These are phyloP conservation scores for Fraxinus floribunda DNA, from an alignment of 305 asterid genomes.

Conservation along the genomic window DNA sequence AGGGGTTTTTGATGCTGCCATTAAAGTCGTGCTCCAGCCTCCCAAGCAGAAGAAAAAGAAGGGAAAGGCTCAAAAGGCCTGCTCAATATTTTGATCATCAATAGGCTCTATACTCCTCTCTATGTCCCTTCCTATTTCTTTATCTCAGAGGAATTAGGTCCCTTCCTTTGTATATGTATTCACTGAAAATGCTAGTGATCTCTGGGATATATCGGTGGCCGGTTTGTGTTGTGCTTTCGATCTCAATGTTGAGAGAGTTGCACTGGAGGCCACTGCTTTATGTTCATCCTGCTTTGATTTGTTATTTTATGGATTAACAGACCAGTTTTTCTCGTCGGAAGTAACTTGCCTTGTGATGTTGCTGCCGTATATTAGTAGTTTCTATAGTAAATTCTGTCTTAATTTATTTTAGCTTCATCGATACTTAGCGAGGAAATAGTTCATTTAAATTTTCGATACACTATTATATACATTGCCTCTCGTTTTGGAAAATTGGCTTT, in stretches of 20 bases:
- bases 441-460: background rate
- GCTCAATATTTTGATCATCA: slow-evolving; percentile 76
- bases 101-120: slow-evolving; percentile 22
- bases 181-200: slow-evolving; percentile 36
- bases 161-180: slow-evolving; percentile 36
- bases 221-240: slow-evolving; percentile 30
- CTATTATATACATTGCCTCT: background rate
- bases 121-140: slow-evolving; percentile 34
- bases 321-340: slow-evolving; percentile 27
- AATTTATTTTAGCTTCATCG: background rate
- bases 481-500: background rate
- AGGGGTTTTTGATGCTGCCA: slow-evolving; percentile 89
- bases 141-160: slow-evolving; percentile 36
- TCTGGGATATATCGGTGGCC: slow-evolving; percentile 42
- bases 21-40: slow-evolving; percentile 95
- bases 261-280: slow-evolving; percentile 53
- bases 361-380: slow-evolving; percentile 29
- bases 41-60: slow-evolving; percentile 93
- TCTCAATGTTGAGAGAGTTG: slow-evolving; percentile 32
- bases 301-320: slow-evolving; percentile 44
- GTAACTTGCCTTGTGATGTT: slow-evolving; percentile 33
- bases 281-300: slow-evolving; percentile 51
- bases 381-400: slow-evolving; percentile 21
- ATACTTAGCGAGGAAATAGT: background rate
- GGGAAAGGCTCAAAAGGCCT: slow-evolving; percentile 79